Percentiles rank a stretch among this genome's conserved stretches.
These are phyloP conservation scores for Eustoma russellianum DNA, from an alignment of 257 asterid genomes.

Conservation along the genomic window DNA sequence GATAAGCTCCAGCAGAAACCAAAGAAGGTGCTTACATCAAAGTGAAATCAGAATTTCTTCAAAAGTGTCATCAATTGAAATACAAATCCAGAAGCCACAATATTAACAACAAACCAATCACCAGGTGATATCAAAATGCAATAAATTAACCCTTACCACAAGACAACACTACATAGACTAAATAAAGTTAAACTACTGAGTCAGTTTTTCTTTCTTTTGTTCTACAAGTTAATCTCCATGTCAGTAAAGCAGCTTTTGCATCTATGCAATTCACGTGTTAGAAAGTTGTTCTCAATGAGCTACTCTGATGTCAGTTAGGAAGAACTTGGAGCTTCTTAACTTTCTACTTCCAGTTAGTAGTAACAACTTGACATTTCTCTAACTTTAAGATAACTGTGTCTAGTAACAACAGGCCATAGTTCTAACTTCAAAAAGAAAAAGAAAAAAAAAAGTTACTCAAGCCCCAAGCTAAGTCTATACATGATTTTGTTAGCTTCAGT, in stretches of 20 bases:
- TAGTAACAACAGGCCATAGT: slow-evolving; percentile 1
- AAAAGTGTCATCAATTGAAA: background rate
- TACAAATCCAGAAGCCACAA: slow-evolving; percentile 1
- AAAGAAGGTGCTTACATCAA: background rate
- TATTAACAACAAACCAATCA: background rate
- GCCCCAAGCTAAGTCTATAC: slow-evolving; percentile 20
- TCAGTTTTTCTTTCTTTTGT: too few relatives aligned
- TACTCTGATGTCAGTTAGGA: background rate
- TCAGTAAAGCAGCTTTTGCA: too few relatives aligned
- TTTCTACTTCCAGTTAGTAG: slow-evolving; percentile 6
- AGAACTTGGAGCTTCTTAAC: background rate
- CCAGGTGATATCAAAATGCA: background rate
- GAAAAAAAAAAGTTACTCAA: slow-evolving; percentile 8
- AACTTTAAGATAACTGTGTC: slow-evolving; percentile 6
- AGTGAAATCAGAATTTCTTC: slow-evolving; percentile 1
- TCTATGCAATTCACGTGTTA: too few relatives aligned
- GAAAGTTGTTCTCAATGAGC: background rate
- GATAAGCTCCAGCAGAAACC: background rate
- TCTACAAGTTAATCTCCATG: too few relatives aligned
- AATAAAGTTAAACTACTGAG: too few relatives aligned
- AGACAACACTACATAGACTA: background rate
- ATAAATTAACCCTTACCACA: background rate
- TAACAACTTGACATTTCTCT: slow-evolving; percentile 6
- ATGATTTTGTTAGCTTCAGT: slow-evolving; percentile 47
- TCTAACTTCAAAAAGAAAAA: slow-evolving; percentile 11